A percentile compares a stretch with the other conserved stretches of the same genome.
Evolutionary conservation across 352 stramenopile genomes (phyloP).

Genomic region (Globisporangium emineosum): DNA sequence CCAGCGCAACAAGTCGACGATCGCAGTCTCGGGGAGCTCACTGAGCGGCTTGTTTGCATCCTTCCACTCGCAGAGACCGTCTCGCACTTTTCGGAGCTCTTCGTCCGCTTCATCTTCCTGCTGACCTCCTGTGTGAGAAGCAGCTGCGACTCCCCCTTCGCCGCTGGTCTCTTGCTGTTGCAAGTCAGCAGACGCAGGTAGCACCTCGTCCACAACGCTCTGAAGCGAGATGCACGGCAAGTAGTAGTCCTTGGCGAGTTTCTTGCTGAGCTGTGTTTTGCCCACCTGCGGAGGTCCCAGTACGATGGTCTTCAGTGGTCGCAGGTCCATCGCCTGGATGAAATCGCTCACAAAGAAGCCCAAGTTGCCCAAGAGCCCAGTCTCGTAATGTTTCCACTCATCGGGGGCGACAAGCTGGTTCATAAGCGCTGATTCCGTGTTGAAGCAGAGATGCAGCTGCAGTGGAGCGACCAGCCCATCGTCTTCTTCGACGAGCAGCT

Average conservation of each 20-base stretch:
- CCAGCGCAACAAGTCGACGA: conserved; percentile 60
- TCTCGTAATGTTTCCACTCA: conserved; percentile 66
- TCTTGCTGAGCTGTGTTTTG: conserved; percentile 53
- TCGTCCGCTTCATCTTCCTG: conserved; percentile 17
- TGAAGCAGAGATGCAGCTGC: conserved; percentile 74
- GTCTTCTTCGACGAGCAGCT: conserved; percentile 55
- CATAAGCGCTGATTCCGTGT: conserved; percentile 46
- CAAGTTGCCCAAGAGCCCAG: conserved; percentile 61
- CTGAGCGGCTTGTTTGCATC: conserved; percentile 17
- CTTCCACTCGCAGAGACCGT: conserved; percentile 34
- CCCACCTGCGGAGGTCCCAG: conserved; percentile 62
- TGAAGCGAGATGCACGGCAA: conserved; percentile 56
- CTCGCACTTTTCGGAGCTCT: conserved; percentile 40
- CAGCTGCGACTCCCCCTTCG: neutral
- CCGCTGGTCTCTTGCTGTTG: conserved; percentile 22
- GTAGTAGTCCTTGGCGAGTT: conserved; percentile 70
- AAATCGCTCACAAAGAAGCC: conserved; percentile 72
- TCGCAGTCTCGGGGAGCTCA: conserved; percentile 31
- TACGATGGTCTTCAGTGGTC: conserved; percentile 66
- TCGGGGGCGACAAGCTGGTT: conserved; percentile 52
- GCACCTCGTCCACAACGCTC: conserved; percentile 38
- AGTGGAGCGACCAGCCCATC: conserved; percentile 53
- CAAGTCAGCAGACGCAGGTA: conserved; percentile 24
- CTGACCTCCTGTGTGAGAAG: neutral
- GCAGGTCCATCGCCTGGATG: conserved; percentile 68